These are phyloP conservation scores for Primulina huaijiensis DNA, from an alignment of 257 asterid species.

Conservation along the genomic window DNA sequence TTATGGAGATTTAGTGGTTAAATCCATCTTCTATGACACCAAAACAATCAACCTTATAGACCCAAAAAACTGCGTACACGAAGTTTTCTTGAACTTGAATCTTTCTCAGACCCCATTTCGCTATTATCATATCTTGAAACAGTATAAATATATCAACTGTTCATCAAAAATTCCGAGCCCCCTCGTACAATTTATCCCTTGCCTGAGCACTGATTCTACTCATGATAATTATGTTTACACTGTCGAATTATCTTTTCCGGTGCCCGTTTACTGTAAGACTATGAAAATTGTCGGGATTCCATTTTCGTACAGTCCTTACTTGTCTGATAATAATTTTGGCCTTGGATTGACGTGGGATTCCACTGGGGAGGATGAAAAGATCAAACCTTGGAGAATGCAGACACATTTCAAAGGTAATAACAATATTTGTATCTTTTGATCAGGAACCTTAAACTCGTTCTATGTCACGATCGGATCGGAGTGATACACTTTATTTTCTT, in stretches of 20 bases:
- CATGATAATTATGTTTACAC: constrained; percentile 33
- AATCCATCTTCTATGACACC: constrained; percentile 34
- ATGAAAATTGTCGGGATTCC: constrained; percentile 40
- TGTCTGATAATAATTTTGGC: constrained; percentile 49
- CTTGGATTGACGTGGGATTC: constrained; percentile 41
- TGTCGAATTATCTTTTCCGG: constrained; percentile 28
- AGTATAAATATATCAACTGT: constrained; percentile 48
- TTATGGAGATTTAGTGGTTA: constrained; percentile 40
- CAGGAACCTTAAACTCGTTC: background rate
- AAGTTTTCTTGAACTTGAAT: constrained; percentile 50
- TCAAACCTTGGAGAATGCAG: background rate
- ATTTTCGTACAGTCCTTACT: constrained; percentile 43
- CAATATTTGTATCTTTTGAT: background rate
- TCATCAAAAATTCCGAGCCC: constrained; percentile 24
- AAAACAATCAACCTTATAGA: constrained; percentile 33
- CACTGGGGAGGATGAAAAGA: background rate
- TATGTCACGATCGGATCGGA: background rate
- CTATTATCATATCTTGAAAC: constrained; percentile 34
- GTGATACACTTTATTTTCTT: too few relatives aligned
- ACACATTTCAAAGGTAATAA: constrained; percentile 18
- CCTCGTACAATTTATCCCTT: constrained; percentile 34
- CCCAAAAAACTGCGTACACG: constrained; percentile 44
- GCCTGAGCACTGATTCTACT: constrained; percentile 29
- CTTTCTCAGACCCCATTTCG: constrained; percentile 42
- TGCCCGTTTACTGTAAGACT: constrained; percentile 31